A percentile compares a stretch with the other conserved stretches of the same genome.
These are phyloP conservation scores for Leccinum variabile DNA, from an alignment of 1,284 basidiomycete species.

Conservation along the genomic window DNA sequence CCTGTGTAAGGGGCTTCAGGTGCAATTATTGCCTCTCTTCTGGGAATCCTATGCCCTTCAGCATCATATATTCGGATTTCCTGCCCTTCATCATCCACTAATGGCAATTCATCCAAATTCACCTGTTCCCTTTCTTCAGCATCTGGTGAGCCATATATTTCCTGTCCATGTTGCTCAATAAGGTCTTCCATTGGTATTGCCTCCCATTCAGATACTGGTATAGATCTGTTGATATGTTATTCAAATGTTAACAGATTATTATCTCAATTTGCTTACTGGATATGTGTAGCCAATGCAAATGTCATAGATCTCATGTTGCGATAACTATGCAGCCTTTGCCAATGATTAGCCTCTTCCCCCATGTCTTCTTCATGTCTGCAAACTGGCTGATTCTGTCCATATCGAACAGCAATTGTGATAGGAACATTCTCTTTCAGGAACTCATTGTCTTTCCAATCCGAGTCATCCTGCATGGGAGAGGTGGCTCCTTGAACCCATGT, in stretches of 20 bases:
- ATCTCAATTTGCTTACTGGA: not conserved
- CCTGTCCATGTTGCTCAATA: not conserved
- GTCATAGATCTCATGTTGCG: not conserved
- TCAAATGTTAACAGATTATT: not conserved
- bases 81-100: not conserved
- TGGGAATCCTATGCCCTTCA: conserved; percentile 1
- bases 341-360: not conserved
- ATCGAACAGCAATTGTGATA: not conserved
- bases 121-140: not conserved
- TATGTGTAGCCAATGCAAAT: conserved; percentile 7
- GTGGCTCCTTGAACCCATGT: not conserved
- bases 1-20: not conserved
- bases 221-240: not conserved
- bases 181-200: not conserved
- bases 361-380: not conserved
- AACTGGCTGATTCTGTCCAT: conserved; percentile 9
- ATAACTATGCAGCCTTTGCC: not conserved
- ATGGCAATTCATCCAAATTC: not conserved
- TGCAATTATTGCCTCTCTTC: not conserved
- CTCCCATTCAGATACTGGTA: conserved; percentile 1
- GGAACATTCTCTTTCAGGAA: not conserved
- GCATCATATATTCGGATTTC: not conserved
- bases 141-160: not conserved
- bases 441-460: not conserved
- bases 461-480: not conserved